These are phyloP conservation scores for Neurospora sp. DNA, from an alignment of 495 filamentous ascomycete genomes.

Conservation along the genomic window DNA sequence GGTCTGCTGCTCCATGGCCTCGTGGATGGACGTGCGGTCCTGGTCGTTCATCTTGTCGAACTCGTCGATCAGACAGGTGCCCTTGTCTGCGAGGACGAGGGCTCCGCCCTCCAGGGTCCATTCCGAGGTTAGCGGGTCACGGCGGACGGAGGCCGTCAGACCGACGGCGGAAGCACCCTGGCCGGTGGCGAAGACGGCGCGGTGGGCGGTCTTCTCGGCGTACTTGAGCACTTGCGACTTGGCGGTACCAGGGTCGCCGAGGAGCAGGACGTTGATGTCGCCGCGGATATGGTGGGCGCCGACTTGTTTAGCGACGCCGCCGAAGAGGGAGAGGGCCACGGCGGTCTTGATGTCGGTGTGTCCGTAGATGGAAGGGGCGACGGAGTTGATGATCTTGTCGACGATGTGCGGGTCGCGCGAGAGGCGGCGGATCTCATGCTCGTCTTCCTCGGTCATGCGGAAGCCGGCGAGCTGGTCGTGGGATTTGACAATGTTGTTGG, in stretches of 20 bases:
- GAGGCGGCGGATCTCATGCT: conserved; percentile 79
- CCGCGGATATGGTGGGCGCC: conserved; percentile 87
- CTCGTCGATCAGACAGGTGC: conserved; percentile 95
- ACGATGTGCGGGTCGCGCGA: conserved; percentile 84
- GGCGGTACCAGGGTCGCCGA: conserved; percentile 95
- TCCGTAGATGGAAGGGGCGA: conserved; percentile 95
- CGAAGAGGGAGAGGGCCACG: conserved; percentile 87
- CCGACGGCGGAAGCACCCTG: conserved; percentile 96
- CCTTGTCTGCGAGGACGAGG: conserved; percentile 87
- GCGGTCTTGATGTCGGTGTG: conserved; percentile 98
- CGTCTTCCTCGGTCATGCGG: conserved; percentile 90
- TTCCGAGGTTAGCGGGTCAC: conserved; percentile 90
- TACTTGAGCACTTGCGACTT: conserved; percentile 99
- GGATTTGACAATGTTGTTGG: conserved; percentile 92
- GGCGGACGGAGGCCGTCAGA: conserved; percentile 93
- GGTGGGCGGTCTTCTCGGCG: conserved; percentile 93
- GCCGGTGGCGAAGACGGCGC: conserved; percentile 95
- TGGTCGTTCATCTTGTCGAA: conserved; percentile 99
- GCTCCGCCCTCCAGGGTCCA: conserved; percentile 98
- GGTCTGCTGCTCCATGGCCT: conserved; percentile 99
- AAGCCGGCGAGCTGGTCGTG: conserved; percentile 98
- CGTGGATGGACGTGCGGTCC: conserved; percentile 94
- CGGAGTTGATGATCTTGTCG: conserved; percentile 88
- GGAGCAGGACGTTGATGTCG: conserved; percentile 95
- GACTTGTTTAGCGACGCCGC: conserved; percentile 85